Evolutionary conservation across 2,329 filamentous ascomycete species (phyloP).

Genomic region (Macrophomina phaseolina): DNA sequence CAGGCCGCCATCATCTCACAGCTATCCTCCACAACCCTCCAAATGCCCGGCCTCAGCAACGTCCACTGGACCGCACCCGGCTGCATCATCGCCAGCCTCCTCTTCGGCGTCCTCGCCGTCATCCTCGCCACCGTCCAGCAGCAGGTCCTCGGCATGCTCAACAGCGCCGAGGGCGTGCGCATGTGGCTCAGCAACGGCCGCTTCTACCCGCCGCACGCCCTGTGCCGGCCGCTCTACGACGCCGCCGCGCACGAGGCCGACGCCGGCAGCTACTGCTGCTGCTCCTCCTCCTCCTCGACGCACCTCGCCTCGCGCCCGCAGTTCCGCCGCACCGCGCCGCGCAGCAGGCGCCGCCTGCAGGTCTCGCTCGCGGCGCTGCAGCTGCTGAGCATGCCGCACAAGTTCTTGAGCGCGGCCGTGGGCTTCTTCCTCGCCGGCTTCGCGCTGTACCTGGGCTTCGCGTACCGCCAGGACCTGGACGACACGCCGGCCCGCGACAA

Average conservation of each 20-base stretch:
- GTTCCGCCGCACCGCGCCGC: background rate
- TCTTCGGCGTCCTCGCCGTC: conserved; percentile 20
- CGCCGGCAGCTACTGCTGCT: background rate
- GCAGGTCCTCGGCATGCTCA: conserved; percentile 14
- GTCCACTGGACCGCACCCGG: conserved; percentile 12
- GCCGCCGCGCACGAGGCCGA: background rate
- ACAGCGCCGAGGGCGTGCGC: conserved; percentile 13
- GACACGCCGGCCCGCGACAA: conserved; percentile 14
- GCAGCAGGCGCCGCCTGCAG: background rate
- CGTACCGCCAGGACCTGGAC: conserved; percentile 20
- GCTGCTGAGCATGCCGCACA: conserved; percentile 15
- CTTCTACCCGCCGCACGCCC: conserved; percentile 12
- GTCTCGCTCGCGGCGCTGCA: conserved; percentile 19
- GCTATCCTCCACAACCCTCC: conserved; percentile 17
- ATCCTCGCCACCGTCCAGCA: conserved; percentile 18
- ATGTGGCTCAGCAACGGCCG: conserved; percentile 23
- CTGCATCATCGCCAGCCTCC: conserved; percentile 13
- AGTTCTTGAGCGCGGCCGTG: conserved; percentile 8
- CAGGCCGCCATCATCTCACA: conserved; percentile 21
- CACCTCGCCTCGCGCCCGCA: background rate
- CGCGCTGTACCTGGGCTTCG: conserved; percentile 13
- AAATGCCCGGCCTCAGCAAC: conserved; percentile 16
- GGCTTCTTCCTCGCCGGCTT: conserved; percentile 15
- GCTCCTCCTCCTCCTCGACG: too few species aligned
- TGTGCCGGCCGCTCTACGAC: conserved; percentile 10